Conservation (phyloP, 116 monocot genomes). For the Iris pallida region DNA sequence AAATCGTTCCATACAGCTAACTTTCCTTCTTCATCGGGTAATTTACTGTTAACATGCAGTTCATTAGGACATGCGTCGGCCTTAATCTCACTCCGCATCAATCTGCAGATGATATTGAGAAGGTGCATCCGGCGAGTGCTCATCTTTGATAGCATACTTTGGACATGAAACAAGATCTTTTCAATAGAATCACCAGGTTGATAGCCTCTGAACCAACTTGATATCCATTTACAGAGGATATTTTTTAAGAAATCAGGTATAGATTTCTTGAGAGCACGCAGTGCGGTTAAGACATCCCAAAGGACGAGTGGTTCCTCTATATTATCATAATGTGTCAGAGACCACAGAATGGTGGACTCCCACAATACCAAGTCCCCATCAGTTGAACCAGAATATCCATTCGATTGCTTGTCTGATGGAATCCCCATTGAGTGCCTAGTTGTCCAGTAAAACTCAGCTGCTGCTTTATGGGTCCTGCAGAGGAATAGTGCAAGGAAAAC, state of each 20-base stretch:
- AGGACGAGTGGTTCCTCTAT: conserved; percentile 40
- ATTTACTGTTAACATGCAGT: background rate
- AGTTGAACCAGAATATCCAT: conserved; percentile 19
- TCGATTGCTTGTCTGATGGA: conserved; percentile 20
- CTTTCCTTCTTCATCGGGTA: conserved; percentile 7
- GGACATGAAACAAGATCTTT: conserved; percentile 19
- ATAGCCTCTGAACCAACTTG: conserved; percentile 44
- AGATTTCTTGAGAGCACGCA: conserved; percentile 32
- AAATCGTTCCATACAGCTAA: conserved; percentile 40
- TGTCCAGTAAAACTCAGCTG: conserved; percentile 60
- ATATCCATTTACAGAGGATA: conserved; percentile 55
- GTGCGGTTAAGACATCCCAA: conserved; percentile 56
- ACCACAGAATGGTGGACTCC: conserved; percentile 55
- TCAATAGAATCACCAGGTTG: conserved; percentile 32
- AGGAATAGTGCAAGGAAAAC: background rate
- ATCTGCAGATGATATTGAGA: conserved; percentile 65
- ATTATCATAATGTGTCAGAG: conserved; percentile 44
- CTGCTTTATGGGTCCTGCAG: conserved; percentile 76
- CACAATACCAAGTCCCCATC: conserved; percentile 35
- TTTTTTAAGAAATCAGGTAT: conserved; percentile 34
- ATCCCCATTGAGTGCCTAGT: conserved; percentile 32
- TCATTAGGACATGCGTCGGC: conserved; percentile 9
- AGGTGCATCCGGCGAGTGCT: conserved; percentile 51
- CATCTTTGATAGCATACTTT: conserved; percentile 23
- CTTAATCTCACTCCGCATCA: conserved; percentile 32